Evolutionary conservation across 805 yeast genomes (phyloP), one percentile per base, ranked within the genome.

Genomic region (Groenewaldozyma salmanticensis): DNA sequence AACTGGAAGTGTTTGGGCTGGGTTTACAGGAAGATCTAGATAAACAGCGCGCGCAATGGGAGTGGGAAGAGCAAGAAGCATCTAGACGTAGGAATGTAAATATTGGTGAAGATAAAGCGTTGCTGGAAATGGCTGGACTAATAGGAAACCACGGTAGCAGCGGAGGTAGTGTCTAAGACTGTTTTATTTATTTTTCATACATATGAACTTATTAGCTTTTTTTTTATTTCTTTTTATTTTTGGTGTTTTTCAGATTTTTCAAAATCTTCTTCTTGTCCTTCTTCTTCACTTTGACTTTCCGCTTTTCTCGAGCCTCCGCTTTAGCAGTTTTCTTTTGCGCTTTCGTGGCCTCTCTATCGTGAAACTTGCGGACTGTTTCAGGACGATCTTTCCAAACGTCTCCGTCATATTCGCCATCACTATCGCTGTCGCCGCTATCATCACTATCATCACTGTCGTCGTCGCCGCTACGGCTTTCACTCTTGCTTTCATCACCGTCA

Each of bases 11-110:
- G 0, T 83, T 92, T 88, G 97, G 97, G 0, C 73, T 86, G 43
- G 97, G 96, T 1, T 76, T 84, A 5, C 76, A 73, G 6, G 75
- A 78, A 45, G 94, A 85, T 49, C 62, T 87, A 36, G 79, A 72
- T 22, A 88, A 81, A 46, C 96, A 88, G 60, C 66, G 71, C 35
- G 75, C 73, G 52, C 72, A 73, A 45, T 82, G 95, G 92, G 87
- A 80, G 51, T 87, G 96, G 96, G 96, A 90, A 55, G 81, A 80
- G 54, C 67, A 76, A 37, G 95, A 86, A 56, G 94, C 94, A 0
- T 72, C 77, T 50, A 79, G 86, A 29, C 49, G 79, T 24, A 68
- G 72, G 39, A 73, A 71, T 42, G 82, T 83, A 1, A 47, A 48
- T 19, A 73, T 72, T 42, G 59, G 52, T 19, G 96, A 88, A 52